A percentile compares a stretch with the other conserved stretches of the same genome.
phyloP scores from a whole-genome alignment of 352 stramenopile genomes.

The Phytophthora melonis region DNA sequence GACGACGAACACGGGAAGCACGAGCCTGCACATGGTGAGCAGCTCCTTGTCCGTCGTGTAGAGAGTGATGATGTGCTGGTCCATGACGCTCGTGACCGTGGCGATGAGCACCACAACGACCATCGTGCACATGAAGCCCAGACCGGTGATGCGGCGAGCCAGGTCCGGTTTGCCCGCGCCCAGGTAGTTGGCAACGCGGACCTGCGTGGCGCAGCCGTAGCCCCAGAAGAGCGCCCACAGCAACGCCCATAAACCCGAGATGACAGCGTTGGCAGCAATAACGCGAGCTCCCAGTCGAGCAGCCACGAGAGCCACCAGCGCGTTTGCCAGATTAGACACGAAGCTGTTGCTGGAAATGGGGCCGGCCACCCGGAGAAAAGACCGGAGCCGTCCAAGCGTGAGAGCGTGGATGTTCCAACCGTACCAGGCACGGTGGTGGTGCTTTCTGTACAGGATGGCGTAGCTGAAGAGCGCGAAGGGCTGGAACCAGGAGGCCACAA shows the following conservation, averaged over 20 bases:
- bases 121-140: slow-evolving; percentile 69
- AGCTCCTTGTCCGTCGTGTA: slow-evolving; percentile 70
- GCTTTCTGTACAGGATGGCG: slow-evolving; percentile 65
- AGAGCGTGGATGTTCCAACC: slow-evolving; percentile 64
- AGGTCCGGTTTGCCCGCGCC: slow-evolving; percentile 60
- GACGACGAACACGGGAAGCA: slow-evolving; percentile 69
- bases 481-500: slow-evolving; percentile 84
- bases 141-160: slow-evolving; percentile 57
- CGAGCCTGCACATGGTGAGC: slow-evolving; percentile 51
- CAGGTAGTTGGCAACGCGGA: slow-evolving; percentile 82
- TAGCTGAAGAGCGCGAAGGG: slow-evolving; percentile 67
- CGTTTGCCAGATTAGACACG: slow-evolving; percentile 75
- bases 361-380: slow-evolving; percentile 63
- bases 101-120: slow-evolving; percentile 59
- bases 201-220: slow-evolving; percentile 81
- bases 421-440: slow-evolving; percentile 65
- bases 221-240: slow-evolving; percentile 85
- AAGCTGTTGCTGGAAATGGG: slow-evolving; percentile 81
- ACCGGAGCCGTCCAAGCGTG: slow-evolving; percentile 49
- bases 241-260: slow-evolving; percentile 72
- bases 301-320: slow-evolving; percentile 72
- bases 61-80: slow-evolving; percentile 57
- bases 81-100: slow-evolving; percentile 54
- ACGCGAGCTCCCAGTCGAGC: slow-evolving; percentile 63
- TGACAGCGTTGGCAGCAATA: slow-evolving; percentile 77